Base-by-base conservation (phyloP, 345 rosid species). In the Capsella bursapastoris region DNA sequence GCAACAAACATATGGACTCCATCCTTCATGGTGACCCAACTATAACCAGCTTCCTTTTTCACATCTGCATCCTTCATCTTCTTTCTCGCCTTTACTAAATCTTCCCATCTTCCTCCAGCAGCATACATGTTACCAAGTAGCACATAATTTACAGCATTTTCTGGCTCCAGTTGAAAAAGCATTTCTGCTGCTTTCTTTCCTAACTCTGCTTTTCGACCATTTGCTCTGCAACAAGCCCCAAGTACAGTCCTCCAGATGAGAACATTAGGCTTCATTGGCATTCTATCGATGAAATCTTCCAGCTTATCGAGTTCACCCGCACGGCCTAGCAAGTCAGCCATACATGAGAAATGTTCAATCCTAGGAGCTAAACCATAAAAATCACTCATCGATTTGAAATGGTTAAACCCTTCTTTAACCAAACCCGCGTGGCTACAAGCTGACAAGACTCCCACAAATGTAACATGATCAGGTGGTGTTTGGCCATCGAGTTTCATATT, bases 1-100 rank as follows among this genome's bases (percentile, higher is more conserved):
- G 98, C 89, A 8, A 86, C 92, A 74, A 93, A 93, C 51, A 87
- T 83, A 78, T 93, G 96, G 71, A 93, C 89, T 1, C 96, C 96
- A 55, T 91, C 97, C 48, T 88, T 91, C 98, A 91, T 91, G 27
- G 89, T 88, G 29, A 93, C 97, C 98, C 98, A 93, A 72, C 97
- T 91, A 60, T 89, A 89, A 38, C 98, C 98, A 5, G 96, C 96
- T 82, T 93, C 98, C 74, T 93, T 93, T 74, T 84, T 91, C 72
- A 83, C 97, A 3, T 74, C 85, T 12, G 94, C 91, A 70, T 80
- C 84, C 78, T 79, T 82, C 98, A 93, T 91, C 65, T 81, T 86
- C 77, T 57, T 86, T 75, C 98, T 85, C 45, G 96, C 87, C 40
- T 74, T 78, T 40, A 82, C 91, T 79, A 93, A 83, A 62, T 86